Percentiles rank a stretch among this genome's conserved stretches.
phyloP scores from a whole-genome alignment of 148 eudicot species.

The Chenopodium album region DNA sequence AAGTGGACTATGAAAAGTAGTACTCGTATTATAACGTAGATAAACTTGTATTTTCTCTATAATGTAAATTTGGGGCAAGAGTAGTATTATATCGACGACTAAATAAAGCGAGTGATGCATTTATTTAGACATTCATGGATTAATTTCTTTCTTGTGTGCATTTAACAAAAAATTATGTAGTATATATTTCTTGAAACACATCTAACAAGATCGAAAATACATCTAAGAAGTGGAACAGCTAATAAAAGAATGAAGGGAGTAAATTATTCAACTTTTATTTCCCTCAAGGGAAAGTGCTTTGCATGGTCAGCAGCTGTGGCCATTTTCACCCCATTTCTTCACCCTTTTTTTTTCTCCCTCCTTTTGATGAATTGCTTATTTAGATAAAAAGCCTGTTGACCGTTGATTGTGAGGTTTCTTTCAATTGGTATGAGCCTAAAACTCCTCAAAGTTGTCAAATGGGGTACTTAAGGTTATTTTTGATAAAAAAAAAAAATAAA shows the following conservation, averaged over 20 bases:
- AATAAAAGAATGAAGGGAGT: background rate
- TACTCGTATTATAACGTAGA: no score
- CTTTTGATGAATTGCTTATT: conserved; percentile 24
- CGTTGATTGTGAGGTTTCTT: conserved; percentile 35
- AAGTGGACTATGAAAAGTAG: no score
- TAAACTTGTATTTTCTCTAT: no score
- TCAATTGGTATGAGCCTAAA: conserved; percentile 19
- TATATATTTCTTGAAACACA: background rate
- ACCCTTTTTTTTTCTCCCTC: conserved; percentile 7
- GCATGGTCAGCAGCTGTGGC: conserved; percentile 34
- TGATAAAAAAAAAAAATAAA: background rate
- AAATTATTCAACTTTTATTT: conserved; percentile 11
- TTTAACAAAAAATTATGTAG: no score
- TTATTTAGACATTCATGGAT: no score
- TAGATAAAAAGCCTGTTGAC: conserved; percentile 31
- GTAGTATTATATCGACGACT: no score
- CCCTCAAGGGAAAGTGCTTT: conserved; percentile 31
- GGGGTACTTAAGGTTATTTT: conserved; percentile 7
- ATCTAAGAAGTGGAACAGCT: background rate
- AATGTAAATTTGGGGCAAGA: no score
- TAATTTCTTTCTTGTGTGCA: no score
- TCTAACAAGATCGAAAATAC: background rate
- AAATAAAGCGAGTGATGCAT: no score
- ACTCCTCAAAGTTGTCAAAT: conserved; percentile 22
- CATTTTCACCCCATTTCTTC: background rate